These are phyloP conservation scores for Suhomyces bribrorum DNA, from an alignment of 1,139 yeast genomes.

Conservation along the genomic window DNA sequence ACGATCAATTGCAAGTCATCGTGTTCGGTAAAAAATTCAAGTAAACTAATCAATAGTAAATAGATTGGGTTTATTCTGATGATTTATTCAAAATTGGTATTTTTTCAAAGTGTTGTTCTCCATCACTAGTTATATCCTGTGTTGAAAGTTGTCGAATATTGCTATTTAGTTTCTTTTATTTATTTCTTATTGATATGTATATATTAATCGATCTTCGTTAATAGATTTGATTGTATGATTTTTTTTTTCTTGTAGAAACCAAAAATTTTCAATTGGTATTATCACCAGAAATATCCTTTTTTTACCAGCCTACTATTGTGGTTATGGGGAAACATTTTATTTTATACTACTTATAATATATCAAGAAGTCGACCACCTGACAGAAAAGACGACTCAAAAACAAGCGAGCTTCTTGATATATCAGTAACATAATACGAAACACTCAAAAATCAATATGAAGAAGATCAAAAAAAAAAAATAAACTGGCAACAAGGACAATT, in stretches of 20 bases:
- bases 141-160: conserved; percentile 1
- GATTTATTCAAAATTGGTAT: conserved; percentile 1
- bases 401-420: conserved; percentile 1
- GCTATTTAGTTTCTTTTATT: conserved; percentile 10
- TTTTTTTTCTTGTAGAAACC: too few species aligned
- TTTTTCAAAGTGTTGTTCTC: conserved; percentile 6
- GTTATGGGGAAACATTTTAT: too few species aligned
- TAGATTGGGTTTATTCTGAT: conserved; percentile 10
- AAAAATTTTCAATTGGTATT: too few species aligned
- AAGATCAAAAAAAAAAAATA: background rate
- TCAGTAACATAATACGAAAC: background rate
- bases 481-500: background rate
- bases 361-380: conserved; percentile 15
- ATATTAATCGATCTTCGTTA: conserved; percentile 8
- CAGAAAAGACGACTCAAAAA: conserved; percentile 11
- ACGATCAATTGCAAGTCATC: conserved; percentile 54
- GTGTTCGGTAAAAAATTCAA: conserved; percentile 51
- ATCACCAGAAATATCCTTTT: too few species aligned
- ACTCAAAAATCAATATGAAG: background rate
- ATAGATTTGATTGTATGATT: conserved; percentile 4
- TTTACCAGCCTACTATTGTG: too few species aligned
- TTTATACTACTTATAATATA: background rate
- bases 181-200: conserved; percentile 12
- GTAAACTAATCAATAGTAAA: conserved; percentile 20
- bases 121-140: conserved; percentile 7